Evolutionary conservation across 257 asterid genomes (phyloP), one percentile per base, ranked within the genome.

Genomic region (Paulownia fortunei): DNA sequence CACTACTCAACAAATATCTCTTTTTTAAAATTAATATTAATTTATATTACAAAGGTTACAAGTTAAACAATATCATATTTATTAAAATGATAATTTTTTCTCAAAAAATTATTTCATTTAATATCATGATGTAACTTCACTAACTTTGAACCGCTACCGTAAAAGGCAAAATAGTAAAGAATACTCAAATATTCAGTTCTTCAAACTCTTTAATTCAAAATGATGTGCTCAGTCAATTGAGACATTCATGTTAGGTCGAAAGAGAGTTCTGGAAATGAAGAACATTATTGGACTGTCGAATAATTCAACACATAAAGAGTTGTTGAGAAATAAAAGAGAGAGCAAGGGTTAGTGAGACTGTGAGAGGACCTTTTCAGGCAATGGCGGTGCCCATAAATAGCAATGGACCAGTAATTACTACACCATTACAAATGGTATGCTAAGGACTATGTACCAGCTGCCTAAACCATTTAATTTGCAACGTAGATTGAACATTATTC

Each of bases 361-460:
- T 16, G 3, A 32, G 69, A 26, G 9, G 34, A 15, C 0, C 3
- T 13, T 47, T 47, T 30, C 36, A 30, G 36, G 36, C 4, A 30
- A 24, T 58, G 24, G 39, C 15, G 4, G 27, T 36, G 26, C 30
- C 70, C 70, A 36, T 64, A 36, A 64, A 64, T 64, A 15, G 49
- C 1, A 63, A 0, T 36, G 27, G 69, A 63, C 69, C 24, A 15
- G 69, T 16, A 62, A 64, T 37, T 36, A 64, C 27, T n/a, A 34
- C 51, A 64, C 49, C 49, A 19, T 64, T 27, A 64, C 36, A 64
- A 64, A 37, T 64, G 16, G 68, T 7, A 61, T 19, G 62, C 62
- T 55, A 55, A 19, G 13, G 62, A 32, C 62, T 55, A 54, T 2
- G 1, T n/a, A 24, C n/a, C 36, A 11, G n/a, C n/a, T n/a, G 18